Evolutionary conservation across 306 rosid species (phyloP).

Genomic region (Senna siamea): DNA sequence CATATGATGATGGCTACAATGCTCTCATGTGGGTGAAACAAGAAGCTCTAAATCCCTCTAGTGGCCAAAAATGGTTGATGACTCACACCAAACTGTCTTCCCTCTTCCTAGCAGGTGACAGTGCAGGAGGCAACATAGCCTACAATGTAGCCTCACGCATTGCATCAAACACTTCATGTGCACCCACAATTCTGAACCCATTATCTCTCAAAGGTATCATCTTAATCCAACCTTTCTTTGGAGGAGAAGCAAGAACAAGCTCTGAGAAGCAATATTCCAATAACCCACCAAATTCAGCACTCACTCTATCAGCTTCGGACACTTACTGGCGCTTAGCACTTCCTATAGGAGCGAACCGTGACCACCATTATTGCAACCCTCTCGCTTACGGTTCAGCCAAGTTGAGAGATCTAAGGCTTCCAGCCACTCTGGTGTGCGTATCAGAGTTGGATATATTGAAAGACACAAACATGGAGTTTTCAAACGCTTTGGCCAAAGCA

Average conservation of each 20-base stretch:
- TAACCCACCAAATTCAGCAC: conserved; percentile 61
- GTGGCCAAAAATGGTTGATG: conserved; percentile 73
- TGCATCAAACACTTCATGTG: conserved; percentile 34
- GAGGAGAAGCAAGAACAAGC: conserved; percentile 70
- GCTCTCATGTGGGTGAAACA: conserved; percentile 76
- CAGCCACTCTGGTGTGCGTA: conserved; percentile 63
- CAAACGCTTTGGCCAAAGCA: conserved; percentile 53
- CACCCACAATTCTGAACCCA: conserved; percentile 45
- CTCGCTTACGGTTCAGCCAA: conserved; percentile 45
- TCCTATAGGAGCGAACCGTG: conserved; percentile 66
- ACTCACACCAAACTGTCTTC: conserved; percentile 52
- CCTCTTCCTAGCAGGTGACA: conserved; percentile 75
- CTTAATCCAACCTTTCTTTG: conserved; percentile 89
- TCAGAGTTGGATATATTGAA: conserved; percentile 77
- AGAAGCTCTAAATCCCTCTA: conserved; percentile 43
- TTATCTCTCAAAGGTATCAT: conserved; percentile 58
- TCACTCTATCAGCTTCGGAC: conserved; percentile 63
- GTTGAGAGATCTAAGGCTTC: conserved; percentile 52
- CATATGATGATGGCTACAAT: conserved; percentile 75
- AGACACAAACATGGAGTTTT: conserved; percentile 73
- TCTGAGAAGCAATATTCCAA: conserved; percentile 57
- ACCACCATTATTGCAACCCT: conserved; percentile 85
- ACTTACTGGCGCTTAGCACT: conserved; percentile 79
- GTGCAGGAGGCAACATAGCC: conserved; percentile 93
- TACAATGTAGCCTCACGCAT: conserved; percentile 61